phyloP scores from a whole-genome alignment of 345 rosid genomes.

The Lepidium africanum region DNA sequence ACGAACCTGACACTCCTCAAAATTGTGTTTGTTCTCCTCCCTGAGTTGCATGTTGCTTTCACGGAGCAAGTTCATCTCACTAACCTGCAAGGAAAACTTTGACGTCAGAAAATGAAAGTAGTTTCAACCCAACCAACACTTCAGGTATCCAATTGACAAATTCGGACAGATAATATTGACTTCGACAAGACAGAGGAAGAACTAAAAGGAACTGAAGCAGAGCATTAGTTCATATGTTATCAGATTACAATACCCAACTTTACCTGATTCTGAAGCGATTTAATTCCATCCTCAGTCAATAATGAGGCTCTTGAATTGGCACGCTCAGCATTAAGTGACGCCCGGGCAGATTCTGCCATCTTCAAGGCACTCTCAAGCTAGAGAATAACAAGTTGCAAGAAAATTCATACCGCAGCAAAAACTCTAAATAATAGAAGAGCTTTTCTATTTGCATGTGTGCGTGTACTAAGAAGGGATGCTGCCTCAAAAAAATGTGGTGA shows the following conservation, averaged over 20 bases:
- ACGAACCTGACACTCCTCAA: slow-evolving; percentile 88
- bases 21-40: slow-evolving; percentile 95
- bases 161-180: background rate
- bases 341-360: slow-evolving; percentile 68
- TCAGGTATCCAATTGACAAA: background rate
- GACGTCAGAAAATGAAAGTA: slow-evolving; percentile 7
- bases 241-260: slow-evolving; percentile 8
- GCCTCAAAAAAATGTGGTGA: background rate
- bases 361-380: slow-evolving; percentile 84
- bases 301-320: slow-evolving; percentile 63
- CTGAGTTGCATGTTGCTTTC: slow-evolving; percentile 95
- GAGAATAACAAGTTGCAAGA: slow-evolving; percentile 1
- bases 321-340: slow-evolving; percentile 66
- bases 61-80: slow-evolving; percentile 85
- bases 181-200: background rate
- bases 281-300: slow-evolving; percentile 84
- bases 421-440: background rate
- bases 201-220: slow-evolving; percentile 4
- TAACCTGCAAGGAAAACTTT: slow-evolving; percentile 42
- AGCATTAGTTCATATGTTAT: background rate
- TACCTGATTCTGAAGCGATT: slow-evolving; percentile 87
- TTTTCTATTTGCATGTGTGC: background rate
- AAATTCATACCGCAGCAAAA: background rate
- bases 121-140: background rate
- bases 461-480: background rate